phyloP scores from a whole-genome alignment of 805 yeast genomes.

The Ogataea sp. region DNA sequence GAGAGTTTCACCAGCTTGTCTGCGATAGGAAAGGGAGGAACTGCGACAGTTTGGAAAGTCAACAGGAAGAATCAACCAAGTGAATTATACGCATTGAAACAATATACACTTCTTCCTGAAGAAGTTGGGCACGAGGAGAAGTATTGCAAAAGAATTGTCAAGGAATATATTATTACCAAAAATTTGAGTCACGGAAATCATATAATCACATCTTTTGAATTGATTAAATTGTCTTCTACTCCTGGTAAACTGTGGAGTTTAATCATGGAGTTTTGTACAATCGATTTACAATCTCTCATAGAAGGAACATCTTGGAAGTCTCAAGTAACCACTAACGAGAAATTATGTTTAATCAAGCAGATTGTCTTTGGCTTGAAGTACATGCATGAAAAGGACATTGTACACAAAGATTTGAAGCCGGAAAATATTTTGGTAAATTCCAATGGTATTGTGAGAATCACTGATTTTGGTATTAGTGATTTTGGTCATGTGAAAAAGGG shows the following conservation, averaged over 20 bases:
- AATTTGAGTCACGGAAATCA: constrained; percentile 47
- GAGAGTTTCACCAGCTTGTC: not conserved
- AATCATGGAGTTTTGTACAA: constrained; percentile 53
- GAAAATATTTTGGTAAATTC: constrained; percentile 57
- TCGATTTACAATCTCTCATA: constrained; percentile 53
- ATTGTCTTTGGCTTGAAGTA: constrained; percentile 51
- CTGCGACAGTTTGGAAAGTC: constrained; percentile 53
- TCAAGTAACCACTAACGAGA: constrained; percentile 36
- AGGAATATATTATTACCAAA: constrained; percentile 58
- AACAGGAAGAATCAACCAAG: constrained; percentile 25
- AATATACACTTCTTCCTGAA: constrained; percentile 46
- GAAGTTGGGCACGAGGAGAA: constrained; percentile 44
- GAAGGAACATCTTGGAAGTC: constrained; percentile 53
- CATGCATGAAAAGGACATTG: constrained; percentile 59
- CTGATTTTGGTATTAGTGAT: constrained; percentile 73
- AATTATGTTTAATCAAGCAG: constrained; percentile 64
- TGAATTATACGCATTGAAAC: constrained; percentile 53
- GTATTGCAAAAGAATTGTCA: constrained; percentile 55
- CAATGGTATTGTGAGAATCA: constrained; percentile 55
- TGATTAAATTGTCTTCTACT: constrained; percentile 51
- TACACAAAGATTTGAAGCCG: constrained; percentile 69
- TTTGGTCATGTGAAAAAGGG: constrained; percentile 49
- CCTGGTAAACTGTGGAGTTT: constrained; percentile 72
- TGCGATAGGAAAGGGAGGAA: constrained; percentile 61
- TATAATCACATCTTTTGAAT: constrained; percentile 45